phyloP scores from a whole-genome alignment of 257 asterid genomes.

The Nicotiana benthamiana region DNA sequence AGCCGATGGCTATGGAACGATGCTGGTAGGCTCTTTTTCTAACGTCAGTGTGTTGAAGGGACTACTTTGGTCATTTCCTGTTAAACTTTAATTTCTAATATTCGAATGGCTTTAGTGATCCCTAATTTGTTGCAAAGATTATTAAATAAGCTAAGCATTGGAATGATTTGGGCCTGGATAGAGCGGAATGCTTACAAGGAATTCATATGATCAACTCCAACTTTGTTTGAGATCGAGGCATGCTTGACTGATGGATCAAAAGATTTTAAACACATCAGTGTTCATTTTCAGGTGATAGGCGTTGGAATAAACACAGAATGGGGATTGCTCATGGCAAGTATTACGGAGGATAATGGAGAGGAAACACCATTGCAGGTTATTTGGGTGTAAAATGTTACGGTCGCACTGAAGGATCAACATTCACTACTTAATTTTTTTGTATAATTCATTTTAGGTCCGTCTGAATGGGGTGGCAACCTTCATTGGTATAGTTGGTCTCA shows the following conservation, averaged over 20 bases:
- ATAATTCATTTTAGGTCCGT: conserved; percentile 52
- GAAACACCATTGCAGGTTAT: conserved; percentile 95
- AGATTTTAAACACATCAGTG: not conserved
- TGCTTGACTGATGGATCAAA: not conserved
- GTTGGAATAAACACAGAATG: conserved; percentile 96
- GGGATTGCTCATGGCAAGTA: conserved; percentile 98
- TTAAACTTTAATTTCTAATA: not conserved
- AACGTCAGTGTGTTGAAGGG: not conserved
- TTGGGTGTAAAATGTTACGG: not conserved
- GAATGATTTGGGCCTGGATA: not conserved
- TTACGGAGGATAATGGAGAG: conserved; percentile 96
- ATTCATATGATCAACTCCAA: not conserved
- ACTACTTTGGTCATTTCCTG: not conserved
- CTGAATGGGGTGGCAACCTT: conserved; percentile 94
- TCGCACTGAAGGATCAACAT: not conserved
- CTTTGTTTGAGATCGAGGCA: not conserved
- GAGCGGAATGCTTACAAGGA: not conserved
- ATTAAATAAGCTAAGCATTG: not conserved
- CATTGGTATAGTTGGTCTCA: conserved; percentile 82
- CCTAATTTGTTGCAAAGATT: not conserved
- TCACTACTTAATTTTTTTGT: not conserved
- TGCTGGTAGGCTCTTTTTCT: conserved; percentile 58
- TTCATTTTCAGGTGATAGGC: conserved; percentile 55
- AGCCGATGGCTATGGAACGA: conserved; percentile 93
- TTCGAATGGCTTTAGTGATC: not conserved